Evolutionary conservation across 2,329 filamentous ascomycete species (phyloP), one percentile per base, ranked within the genome.

Genomic region (Fusarium decemcellulare): DNA sequence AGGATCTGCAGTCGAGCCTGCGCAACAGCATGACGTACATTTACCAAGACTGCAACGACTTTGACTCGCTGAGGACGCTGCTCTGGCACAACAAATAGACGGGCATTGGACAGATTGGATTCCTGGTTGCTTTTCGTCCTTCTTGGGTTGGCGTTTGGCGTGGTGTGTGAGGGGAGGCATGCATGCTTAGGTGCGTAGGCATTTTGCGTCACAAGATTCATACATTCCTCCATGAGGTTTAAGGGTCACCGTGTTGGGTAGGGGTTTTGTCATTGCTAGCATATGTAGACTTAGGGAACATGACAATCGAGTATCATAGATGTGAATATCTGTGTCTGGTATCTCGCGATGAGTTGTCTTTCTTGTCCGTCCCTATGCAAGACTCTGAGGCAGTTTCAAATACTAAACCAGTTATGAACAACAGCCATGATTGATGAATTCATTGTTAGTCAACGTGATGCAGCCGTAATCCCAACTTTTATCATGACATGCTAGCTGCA

Each of bases 11-110:
- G 86, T 90, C 91, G 64, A 98, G 95, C 80, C 82, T 99, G 85
- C 88, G 94, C 79, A 95, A 91, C 82, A 98, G 94, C 84, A 99
- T 99, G 96, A 93, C 90, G 74, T 99, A 99, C 78, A 97, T 99
- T 85, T 99, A 95, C 79, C 87, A 90, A 63, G 92, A 98, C 80
- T 94, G 93, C 69, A 92, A 98, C 76, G 87, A 92, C 63, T 99
- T 95, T 94, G 92, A 97, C 77, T 92, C 91, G 40, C 84, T 97
- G 77, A 85, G 92, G 79, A 98, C 91, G 72, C 90, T 98, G 75
- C 76, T 97, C 18, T 92, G 93, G 87, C 92, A 97, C 80, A 98
- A 98, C 73, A 89, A 90, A 77, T 91, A 79, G 76, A 76, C 5
- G 54, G 23, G 44, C 34, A 32, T 50, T n/a, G 42, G 30, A 12